These are phyloP conservation scores for Globisporangium mamillatum DNA, from an alignment of 352 stramenopile species.

Conservation along the genomic window DNA sequence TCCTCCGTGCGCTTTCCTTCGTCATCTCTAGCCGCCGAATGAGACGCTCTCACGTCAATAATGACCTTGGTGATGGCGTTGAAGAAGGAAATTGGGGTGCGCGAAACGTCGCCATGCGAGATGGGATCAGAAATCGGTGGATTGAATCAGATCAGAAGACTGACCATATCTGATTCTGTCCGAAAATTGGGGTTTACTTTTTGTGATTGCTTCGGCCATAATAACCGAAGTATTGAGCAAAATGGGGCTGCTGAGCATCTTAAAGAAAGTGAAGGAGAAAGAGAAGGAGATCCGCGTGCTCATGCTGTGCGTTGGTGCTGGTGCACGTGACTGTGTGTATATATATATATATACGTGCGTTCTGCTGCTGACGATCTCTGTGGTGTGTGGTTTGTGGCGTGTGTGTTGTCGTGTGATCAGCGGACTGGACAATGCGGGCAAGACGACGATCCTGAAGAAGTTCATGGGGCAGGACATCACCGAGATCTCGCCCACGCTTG, in stretches of 20 bases:
- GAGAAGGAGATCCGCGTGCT: slow-evolving; percentile 99
- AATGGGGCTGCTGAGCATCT: slow-evolving; percentile 92
- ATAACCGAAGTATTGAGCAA: not conserved
- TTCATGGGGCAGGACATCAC: slow-evolving; percentile 97
- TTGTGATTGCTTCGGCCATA: not conserved
- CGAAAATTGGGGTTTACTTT: not conserved
- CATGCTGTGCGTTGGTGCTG: slow-evolving; percentile 83
- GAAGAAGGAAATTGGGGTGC: not conserved
- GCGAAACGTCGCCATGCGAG: not conserved
- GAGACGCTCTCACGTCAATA: not conserved
- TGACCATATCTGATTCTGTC: not conserved
- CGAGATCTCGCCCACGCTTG: slow-evolving; percentile 97
- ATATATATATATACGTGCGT: not conserved
- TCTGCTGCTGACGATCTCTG: slow-evolving; percentile 1
- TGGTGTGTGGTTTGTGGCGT: not conserved
- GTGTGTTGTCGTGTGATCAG: slow-evolving; percentile 28
- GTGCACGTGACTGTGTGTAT: slow-evolving; percentile 69
- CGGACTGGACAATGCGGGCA: slow-evolving; percentile 99
- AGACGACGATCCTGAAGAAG: slow-evolving; percentile 98
- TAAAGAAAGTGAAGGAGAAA: slow-evolving; percentile 99
- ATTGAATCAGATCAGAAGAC: not conserved
- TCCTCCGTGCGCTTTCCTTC: slow-evolving; percentile 15
- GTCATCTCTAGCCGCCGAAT: slow-evolving; percentile 8
- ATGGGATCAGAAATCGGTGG: not conserved
- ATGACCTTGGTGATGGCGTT: not conserved